Conservation (phyloP, 129 eudicot species). For the Escallonia rubra region DNA sequence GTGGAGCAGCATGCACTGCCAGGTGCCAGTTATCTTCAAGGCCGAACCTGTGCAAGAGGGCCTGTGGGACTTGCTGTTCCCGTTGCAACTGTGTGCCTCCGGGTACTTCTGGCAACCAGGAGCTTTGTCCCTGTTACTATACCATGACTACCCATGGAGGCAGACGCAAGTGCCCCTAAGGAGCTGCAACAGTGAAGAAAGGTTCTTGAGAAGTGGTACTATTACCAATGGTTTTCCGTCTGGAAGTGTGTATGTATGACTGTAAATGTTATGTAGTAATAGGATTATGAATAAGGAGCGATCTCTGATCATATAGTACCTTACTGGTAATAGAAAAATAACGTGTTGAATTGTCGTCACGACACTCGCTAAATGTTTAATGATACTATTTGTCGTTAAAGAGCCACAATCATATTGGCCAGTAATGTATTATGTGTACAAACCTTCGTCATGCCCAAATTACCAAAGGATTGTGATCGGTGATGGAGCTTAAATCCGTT, state of each 20-base stretch:
- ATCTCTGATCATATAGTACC: not conserved
- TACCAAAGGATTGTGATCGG: too few relatives aligned
- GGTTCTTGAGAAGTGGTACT: not conserved
- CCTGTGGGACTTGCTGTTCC: slow-evolving; percentile 70
- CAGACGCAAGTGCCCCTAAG: slow-evolving; percentile 19
- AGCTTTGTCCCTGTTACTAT: slow-evolving; percentile 62
- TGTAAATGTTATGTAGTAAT: too few relatives aligned
- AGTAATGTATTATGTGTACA: too few relatives aligned
- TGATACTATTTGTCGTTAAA: too few relatives aligned
- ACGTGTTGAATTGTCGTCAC: too few relatives aligned
- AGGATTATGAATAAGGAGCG: not conserved
- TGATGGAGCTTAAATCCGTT: too few relatives aligned
- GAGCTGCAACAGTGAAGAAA: not conserved
- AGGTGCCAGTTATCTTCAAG: slow-evolving; percentile 55
- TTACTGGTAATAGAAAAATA: too few relatives aligned
- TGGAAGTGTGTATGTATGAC: too few relatives aligned
- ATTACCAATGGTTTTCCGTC: too few relatives aligned
- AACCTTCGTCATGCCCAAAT: too few relatives aligned
- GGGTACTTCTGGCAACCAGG: slow-evolving; percentile 64
- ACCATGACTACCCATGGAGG: slow-evolving; percentile 51
- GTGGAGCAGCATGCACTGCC: slow-evolving; percentile 42
- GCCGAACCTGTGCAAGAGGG: slow-evolving; percentile 59
- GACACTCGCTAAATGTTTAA: too few relatives aligned
- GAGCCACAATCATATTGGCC: too few relatives aligned
- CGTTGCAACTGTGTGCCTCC: slow-evolving; percentile 79